These are phyloP conservation scores for Populus tomentosa DNA, from an alignment of 441 rosid genomes.

Conservation along the genomic window DNA sequence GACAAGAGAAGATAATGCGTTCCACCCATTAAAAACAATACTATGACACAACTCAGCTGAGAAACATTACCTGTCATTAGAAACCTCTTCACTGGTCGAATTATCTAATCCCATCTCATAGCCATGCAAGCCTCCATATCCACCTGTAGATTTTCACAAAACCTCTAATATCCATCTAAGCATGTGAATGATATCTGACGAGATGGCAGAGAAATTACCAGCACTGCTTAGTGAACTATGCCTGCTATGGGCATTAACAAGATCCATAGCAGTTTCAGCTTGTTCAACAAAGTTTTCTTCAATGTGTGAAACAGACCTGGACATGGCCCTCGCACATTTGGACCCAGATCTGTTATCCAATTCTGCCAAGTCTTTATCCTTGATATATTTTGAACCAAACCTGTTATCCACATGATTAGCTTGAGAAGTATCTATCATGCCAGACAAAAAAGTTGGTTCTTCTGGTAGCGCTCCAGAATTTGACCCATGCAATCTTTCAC, in stretches of 20 bases:
- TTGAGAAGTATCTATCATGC: neutral
- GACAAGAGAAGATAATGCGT: neutral
- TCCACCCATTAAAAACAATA: neutral
- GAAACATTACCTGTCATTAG: neutral
- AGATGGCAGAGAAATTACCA: neutral
- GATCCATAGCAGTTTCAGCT: neutral
- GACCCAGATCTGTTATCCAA: neutral
- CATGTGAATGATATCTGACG: neutral
- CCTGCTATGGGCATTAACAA: constrained; percentile 13
- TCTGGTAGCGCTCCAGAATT: neutral
- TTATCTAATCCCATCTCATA: neutral
- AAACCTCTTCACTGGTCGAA: neutral
- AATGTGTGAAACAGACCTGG: neutral
- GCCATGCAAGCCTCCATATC: neutral
- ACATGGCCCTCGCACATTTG: neutral
- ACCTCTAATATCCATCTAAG: constrained; percentile 12
- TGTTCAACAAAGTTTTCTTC: neutral
- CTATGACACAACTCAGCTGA: too few species aligned
- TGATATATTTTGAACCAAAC: neutral
- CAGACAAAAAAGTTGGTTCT: neutral
- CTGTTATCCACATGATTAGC: neutral
- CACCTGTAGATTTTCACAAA: neutral
- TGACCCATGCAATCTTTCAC: neutral
- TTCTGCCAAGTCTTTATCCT: neutral
- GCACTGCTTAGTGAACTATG: neutral